These are phyloP conservation scores for Hymenotorrendiella dingleyae DNA, from an alignment of 2,329 filamentous ascomycete genomes.

Conservation along the genomic window DNA sequence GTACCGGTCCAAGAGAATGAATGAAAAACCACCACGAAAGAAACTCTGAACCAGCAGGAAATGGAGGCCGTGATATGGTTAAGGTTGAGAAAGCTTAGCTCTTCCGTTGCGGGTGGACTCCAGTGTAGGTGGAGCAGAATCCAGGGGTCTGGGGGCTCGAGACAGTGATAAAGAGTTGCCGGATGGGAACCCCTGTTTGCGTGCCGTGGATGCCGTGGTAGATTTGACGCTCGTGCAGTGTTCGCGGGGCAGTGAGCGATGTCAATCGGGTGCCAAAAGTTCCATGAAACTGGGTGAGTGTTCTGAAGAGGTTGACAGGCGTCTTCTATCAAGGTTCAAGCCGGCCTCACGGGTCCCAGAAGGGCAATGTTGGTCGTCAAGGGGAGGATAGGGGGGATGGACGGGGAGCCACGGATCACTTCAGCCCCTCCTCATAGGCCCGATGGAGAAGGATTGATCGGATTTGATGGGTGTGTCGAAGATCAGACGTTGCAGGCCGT, in stretches of 20 bases:
- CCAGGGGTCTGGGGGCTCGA: conserved; percentile 27
- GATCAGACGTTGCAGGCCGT: conserved; percentile 43
- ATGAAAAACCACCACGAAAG: conserved; percentile 40
- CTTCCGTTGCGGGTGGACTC: conserved; percentile 36
- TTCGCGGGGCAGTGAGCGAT: conserved; percentile 15
- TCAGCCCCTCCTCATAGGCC: too few species aligned
- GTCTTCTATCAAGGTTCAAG: not conserved
- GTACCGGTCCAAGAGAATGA: conserved; percentile 31
- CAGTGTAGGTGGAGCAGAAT: conserved; percentile 31
- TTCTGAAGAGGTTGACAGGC: conserved; percentile 6
- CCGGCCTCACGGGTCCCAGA: too few species aligned
- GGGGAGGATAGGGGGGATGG: too few species aligned
- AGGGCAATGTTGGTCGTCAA: too few species aligned
- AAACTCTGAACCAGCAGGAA: conserved; percentile 60
- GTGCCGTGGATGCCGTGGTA: conserved; percentile 9
- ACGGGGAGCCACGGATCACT: too few species aligned
- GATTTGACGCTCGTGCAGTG: conserved; percentile 19
- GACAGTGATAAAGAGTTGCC: conserved; percentile 22
- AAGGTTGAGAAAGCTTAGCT: conserved; percentile 36
- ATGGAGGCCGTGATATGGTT: conserved; percentile 38
- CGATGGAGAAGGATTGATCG: not conserved
- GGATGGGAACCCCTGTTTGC: conserved; percentile 4
- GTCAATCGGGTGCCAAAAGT: conserved; percentile 21
- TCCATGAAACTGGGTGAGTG: conserved; percentile 22
- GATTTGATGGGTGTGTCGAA: conserved; percentile 30